Evolutionary conservation across 495 filamentous ascomycete genomes (phyloP), one percentile per base, ranked within the genome.

Genomic region (Geopyxis carbonaria): DNA sequence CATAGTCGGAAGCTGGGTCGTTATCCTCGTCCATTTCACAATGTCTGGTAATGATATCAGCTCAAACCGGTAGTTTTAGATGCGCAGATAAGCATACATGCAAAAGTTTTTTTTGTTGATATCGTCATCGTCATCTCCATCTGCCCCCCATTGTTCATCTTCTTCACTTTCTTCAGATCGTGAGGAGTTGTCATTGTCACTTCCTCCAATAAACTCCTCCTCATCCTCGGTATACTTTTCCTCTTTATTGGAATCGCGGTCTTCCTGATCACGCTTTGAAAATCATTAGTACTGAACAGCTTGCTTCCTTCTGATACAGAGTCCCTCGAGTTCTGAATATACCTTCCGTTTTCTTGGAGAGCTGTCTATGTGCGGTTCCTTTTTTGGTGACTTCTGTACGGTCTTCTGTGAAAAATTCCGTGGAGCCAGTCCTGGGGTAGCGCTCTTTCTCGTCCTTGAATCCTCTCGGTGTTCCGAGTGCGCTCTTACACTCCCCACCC

Each of bases 1-100:
- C 89, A 57, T 79, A 94, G 43, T 93, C 86, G 42, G 80, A 78
- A 45, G 70, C 74, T 5, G 85, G 81, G 45, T 93, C 85, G 45
- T 89, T 62, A 37, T 87, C 80, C 60, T 92, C 85, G 50, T 84
- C 78, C 46, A 80, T 66, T 27, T 67, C 70, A 57, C 84, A 93
- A 56, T 53, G 47, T 46, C 53, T 56, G 80, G 85, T 16, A 61
- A 13, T n/a, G 19, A 13, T 13, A 33, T 33, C 31, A 33, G 31
- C 31, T 16, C 5, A 7, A 33, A 7, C 5, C n/a, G 31, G n/a
- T 33, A 7, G 5, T 33, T 5, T 10, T 5, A 33, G 19, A 33
- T 14, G 31, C 20, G 16, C 21, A 23, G 10, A 22, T 11, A 21
- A 43, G 72, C 83, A 70, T 59, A 77, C 76, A 72, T 67, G 78